phyloP scores from a whole-genome alignment of 2,329 filamentous ascomycete genomes.

The Emergomyces pasteurianus region DNA sequence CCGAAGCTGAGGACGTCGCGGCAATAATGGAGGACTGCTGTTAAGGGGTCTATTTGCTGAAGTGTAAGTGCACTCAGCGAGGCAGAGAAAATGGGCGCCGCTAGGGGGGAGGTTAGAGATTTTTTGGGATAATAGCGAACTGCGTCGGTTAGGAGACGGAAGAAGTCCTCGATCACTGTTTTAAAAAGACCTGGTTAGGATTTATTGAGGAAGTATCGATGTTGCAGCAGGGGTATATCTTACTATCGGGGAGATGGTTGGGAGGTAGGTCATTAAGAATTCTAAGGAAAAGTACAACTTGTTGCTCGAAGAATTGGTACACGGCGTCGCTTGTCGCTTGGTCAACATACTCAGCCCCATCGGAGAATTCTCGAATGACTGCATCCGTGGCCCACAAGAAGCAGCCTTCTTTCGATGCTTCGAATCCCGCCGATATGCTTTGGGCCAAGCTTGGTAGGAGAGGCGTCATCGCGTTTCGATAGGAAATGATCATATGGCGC shows the following conservation, averaged over 20 bases:
- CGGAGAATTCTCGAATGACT: constrained; percentile 88
- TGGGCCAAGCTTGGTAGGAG: constrained; percentile 76
- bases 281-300: constrained; percentile 78
- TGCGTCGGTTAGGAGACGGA: constrained; percentile 81
- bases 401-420: constrained; percentile 77
- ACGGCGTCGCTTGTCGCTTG: constrained; percentile 73
- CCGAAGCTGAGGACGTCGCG: constrained; percentile 86
- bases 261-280: constrained; percentile 76
- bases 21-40: constrained; percentile 84
- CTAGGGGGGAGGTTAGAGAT: constrained; percentile 65
- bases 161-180: constrained; percentile 86
- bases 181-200: background rate
- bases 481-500: constrained; percentile 94
- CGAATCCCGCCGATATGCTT: constrained; percentile 76
- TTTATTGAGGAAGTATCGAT: background rate
- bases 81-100: constrained; percentile 74
- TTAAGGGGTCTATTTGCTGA: constrained; percentile 82
- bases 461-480: constrained; percentile 77
- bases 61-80: constrained; percentile 75
- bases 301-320: constrained; percentile 88
- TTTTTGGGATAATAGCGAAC: constrained; percentile 84
- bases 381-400: constrained; percentile 98
- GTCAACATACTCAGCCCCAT: constrained; percentile 75
- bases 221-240: constrained; percentile 14
- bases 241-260: constrained; percentile 60